Conservation (phyloP, 2,329 filamentous ascomycete genomes). For the Diaporthe citrichinensis region DNA sequence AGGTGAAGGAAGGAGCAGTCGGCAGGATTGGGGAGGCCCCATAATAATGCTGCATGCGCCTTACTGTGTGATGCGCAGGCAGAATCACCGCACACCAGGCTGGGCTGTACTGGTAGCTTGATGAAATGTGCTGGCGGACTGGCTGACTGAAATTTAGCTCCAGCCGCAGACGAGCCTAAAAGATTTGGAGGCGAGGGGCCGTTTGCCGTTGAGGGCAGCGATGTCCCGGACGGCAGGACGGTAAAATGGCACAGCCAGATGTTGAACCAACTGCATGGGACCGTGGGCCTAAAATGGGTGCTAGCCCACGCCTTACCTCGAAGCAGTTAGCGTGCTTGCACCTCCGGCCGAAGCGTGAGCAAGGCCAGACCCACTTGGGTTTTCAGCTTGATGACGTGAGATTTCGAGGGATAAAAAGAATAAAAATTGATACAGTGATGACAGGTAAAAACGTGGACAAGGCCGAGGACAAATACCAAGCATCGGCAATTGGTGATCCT, state of each 20-base stretch:
- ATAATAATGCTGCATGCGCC: slow-evolving; percentile 1
- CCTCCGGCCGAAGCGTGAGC: background rate
- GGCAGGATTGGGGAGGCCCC: slow-evolving; percentile 9
- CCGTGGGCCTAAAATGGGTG: background rate
- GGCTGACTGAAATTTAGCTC: background rate
- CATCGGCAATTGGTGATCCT: slow-evolving; percentile 19
- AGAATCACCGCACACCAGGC: background rate
- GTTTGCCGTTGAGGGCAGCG: background rate
- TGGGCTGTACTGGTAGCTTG: background rate
- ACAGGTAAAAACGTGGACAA: background rate
- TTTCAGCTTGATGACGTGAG: slow-evolving; percentile 32
- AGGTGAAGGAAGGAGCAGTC: slow-evolving; percentile 5
- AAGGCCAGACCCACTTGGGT: slow-evolving; percentile 16
- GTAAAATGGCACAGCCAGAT: background rate
- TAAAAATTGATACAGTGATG: background rate
- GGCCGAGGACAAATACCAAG: slow-evolving; percentile 2
- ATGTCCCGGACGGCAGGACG: background rate
- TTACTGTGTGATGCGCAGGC: slow-evolving; percentile 6
- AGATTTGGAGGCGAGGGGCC: background rate
- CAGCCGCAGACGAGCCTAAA: slow-evolving; percentile 2
- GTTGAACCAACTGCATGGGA: slow-evolving; percentile 21
- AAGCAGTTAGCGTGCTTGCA: background rate
- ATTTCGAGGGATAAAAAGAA: background rate
- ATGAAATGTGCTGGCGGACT: background rate
- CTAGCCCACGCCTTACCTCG: background rate